Base-by-base conservation (phyloP, 2,329 filamentous ascomycete species). In the Aulographum hederae region DNA sequence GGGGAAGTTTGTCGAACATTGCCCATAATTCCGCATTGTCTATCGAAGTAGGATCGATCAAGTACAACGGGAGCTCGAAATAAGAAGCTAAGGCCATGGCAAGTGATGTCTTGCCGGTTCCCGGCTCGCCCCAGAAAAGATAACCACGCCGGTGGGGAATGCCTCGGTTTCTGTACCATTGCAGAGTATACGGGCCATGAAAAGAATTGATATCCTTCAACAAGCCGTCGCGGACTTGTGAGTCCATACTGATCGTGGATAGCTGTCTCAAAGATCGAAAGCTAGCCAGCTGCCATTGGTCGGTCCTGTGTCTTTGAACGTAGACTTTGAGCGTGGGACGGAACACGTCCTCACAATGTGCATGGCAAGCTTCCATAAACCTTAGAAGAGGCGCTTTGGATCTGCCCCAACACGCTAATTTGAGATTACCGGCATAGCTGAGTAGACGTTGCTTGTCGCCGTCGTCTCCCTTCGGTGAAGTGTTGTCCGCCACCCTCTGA, bases 31-130 rank as follows among this genome's bases (percentile, higher is more conserved):
- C 41, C n/a, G 37, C 32, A 28, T 56, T 45, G 14, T 39, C 47
- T 15, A 46, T 41, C 3, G 37, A 38, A 11, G 48, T 43, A 6
- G 58, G 43, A 26, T 48, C 52, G 33, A 58, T 43, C 11, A 43
- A 36, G 31, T 54, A 57, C 20, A 60, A 45, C 26, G 54, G 48
- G 21, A 56, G 46, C 10, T 44, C 37, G 21, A 56, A 46, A 30
- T 51, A 40, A 2, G 54, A 46, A 14, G 50, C 51, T 11, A 57
- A 35, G 3, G 50, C 51, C 13, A 52, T 45, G 31, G 45, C 51
- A 29, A 57, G 53, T 10, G 47, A 52, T 11, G 49, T 51, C 38
- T 58, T 59, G 16, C 53, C 49, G 1, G 52, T 58, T 14, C 55
- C 50, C 6, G 53, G 55, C 2, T 48, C 51, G 2, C 55, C 50